Evolutionary conservation across 352 stramenopile genomes (phyloP).

Genomic region (Pythium apleroticum): DNA sequence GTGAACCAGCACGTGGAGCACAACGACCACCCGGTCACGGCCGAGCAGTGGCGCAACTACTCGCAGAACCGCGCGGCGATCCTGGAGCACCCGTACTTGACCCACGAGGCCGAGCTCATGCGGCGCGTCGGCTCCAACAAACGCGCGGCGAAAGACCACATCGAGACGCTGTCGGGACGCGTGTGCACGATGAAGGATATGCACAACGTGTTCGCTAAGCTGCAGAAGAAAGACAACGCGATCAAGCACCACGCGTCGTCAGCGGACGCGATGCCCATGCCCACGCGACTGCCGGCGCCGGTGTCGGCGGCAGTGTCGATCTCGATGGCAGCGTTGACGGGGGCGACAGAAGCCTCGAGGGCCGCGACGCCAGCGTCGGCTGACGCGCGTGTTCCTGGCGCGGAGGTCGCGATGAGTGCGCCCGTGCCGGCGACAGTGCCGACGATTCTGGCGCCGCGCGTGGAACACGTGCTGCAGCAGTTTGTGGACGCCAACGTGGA

Average conservation of each 20-base stretch:
- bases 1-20: conserved; percentile 54
- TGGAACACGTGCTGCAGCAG: conserved; percentile 58
- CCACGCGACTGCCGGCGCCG: background rate
- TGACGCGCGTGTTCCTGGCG: background rate
- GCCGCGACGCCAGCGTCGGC: background rate
- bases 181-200: conserved; percentile 83
- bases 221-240: conserved; percentile 58
- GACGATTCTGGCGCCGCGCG: conserved; percentile 20
- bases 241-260: conserved; percentile 46
- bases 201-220: conserved; percentile 68
- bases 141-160: conserved; percentile 53
- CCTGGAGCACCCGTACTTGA: conserved; percentile 66
- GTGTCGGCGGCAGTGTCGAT: background rate
- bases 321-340: background rate
- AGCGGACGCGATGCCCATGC: conserved; percentile 5
- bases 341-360: background rate
- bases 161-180: conserved; percentile 63
- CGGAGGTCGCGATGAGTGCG: background rate
- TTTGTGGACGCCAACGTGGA: conserved; percentile 73
- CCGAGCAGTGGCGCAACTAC: conserved; percentile 77
- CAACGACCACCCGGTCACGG: conserved; percentile 58
- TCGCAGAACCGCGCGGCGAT: conserved; percentile 75
- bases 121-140: conserved; percentile 72
- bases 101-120: conserved; percentile 73
- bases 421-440: conserved; percentile 12